Base-by-base conservation (phyloP, 1,284 basidiomycete species). In the Cutaneotrichosporon mucoides region DNA sequence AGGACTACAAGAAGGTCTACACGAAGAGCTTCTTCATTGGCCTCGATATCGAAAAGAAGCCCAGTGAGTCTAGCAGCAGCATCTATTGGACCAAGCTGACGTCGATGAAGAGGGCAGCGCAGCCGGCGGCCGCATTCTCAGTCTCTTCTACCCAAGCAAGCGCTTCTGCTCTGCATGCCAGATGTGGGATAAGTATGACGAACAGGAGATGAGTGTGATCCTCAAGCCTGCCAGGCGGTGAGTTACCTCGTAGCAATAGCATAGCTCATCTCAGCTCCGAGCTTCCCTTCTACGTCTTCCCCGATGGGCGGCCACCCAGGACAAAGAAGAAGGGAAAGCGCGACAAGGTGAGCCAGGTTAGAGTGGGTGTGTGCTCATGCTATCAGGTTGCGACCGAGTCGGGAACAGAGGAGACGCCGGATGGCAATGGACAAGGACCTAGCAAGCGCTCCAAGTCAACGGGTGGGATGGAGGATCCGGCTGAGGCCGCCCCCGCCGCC, bases 11-110 rank as follows among this genome's bases (percentile, higher is more conserved):
- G 48, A 84, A 85, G 40, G 90, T 98, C 12, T 87, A 90, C 76
- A 92, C 93, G 3, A 94, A 94, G 44, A 93, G 89, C 4, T 99
- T 98, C 79, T 99, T 95, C 76, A 94, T 99, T 66, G 96, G 96
- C 6, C 84, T 99, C 54, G 85, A 87, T 55, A 90, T 99, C 64
- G 90, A 94, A 77, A 90, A 92, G 60, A 94, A 89, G 81, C 87
- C 87, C 79, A 83, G 92, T 94, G 79, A 81, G 85, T 73, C 9
- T 5, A 81, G 84, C 68, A 16, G 61, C 55, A 34, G 24, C 24
- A 24, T 24, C 24, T 24, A 24, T 16, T 12, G 15, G 34, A 13
- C 24, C 24, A 24, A 24, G 58, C 64, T 69, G 59, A 72, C 59
- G 2, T 24, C 24, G 24, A 16, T 3, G 51, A 57, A 40, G 55